Conservation (phyloP, 2,329 filamentous ascomycete species). For the Aspergillus fructus region DNA sequence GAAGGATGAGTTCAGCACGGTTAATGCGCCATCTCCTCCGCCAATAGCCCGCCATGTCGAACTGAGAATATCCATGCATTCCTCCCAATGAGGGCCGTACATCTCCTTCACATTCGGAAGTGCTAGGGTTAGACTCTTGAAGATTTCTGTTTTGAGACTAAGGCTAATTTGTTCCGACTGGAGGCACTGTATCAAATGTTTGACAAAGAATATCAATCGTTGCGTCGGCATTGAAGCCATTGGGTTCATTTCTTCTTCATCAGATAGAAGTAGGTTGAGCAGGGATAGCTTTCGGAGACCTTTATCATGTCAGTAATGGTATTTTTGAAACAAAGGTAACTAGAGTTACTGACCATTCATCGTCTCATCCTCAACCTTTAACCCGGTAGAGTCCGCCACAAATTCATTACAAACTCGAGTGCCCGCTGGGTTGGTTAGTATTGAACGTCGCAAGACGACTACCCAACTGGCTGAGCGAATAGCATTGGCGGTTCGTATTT, state of each 20-base stretch:
- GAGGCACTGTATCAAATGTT: constrained; percentile 72
- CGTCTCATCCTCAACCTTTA: constrained; percentile 46
- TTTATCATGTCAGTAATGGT: constrained; percentile 18
- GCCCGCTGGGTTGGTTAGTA: constrained; percentile 49
- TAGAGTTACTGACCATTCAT: constrained; percentile 40
- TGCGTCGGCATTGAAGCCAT: constrained; percentile 54
- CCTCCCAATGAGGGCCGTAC: constrained; percentile 86
- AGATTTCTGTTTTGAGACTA: constrained; percentile 37
- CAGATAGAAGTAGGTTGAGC: constrained; percentile 55
- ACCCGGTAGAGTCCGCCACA: constrained; percentile 58
- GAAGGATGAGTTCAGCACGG: constrained; percentile 70
- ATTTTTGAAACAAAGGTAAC: background rate
- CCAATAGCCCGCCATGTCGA: constrained; percentile 56
- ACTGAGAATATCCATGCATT: constrained; percentile 59
- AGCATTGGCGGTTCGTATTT: constrained; percentile 40
- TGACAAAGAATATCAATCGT: constrained; percentile 77
- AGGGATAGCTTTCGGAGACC: constrained; percentile 52
- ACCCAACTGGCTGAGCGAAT: constrained; percentile 51
- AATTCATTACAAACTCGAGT: constrained; percentile 60
- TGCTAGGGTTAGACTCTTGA: constrained; percentile 53
- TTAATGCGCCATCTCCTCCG: constrained; percentile 53
- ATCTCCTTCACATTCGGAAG: constrained; percentile 75
- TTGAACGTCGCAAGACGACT: constrained; percentile 48
- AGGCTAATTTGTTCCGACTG: constrained; percentile 55
- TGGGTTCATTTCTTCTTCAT: constrained; percentile 50